phyloP scores from a whole-genome alignment of 1,284 basidiomycete species.

The Rhodofomes roseus region DNA sequence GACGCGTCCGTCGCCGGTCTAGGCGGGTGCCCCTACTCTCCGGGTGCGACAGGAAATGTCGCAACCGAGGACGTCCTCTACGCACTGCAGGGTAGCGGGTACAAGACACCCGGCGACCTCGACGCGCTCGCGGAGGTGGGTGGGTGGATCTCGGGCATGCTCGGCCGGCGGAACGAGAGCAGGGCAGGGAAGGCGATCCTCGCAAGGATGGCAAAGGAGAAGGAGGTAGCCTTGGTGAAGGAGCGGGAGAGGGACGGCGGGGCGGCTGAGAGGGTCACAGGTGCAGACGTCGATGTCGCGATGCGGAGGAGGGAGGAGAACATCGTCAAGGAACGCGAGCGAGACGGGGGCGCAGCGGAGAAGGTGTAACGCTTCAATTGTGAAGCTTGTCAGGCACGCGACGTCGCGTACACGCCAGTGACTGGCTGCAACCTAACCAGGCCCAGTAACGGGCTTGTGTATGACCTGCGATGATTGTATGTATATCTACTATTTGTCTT shows the following conservation, averaged over 20 bases:
- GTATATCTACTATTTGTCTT: too few species aligned
- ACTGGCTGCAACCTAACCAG: too few species aligned
- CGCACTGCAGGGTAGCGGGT: slow-evolving; percentile 70
- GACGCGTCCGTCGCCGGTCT: slow-evolving; percentile 83
- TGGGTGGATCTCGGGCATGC: slow-evolving; percentile 72
- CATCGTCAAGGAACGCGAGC: too few species aligned
- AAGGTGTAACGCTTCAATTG: too few species aligned
- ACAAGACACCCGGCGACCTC: slow-evolving; percentile 61
- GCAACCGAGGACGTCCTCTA: slow-evolving; percentile 90
- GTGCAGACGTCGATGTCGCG: too few species aligned
- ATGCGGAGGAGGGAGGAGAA: too few species aligned
- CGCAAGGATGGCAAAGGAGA: slow-evolving; percentile 44
- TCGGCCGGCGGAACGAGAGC: slow-evolving; percentile 72
- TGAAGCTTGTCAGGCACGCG: too few species aligned
- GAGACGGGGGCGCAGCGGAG: too few species aligned
- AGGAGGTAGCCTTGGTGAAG: slow-evolving; percentile 21
- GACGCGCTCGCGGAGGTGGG: slow-evolving; percentile 71
- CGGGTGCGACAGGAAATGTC: slow-evolving; percentile 92
- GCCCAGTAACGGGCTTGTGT: too few species aligned
- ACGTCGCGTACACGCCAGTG: too few species aligned
- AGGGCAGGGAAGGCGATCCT: slow-evolving; percentile 78
- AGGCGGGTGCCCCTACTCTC: slow-evolving; percentile 94
- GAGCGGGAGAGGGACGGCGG: slow-evolving; percentile 22
- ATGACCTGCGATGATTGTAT: too few species aligned
- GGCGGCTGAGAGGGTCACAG: too few species aligned